phyloP scores from a whole-genome alignment of 768 basidiomycete species.

The Boletales sp. region DNA sequence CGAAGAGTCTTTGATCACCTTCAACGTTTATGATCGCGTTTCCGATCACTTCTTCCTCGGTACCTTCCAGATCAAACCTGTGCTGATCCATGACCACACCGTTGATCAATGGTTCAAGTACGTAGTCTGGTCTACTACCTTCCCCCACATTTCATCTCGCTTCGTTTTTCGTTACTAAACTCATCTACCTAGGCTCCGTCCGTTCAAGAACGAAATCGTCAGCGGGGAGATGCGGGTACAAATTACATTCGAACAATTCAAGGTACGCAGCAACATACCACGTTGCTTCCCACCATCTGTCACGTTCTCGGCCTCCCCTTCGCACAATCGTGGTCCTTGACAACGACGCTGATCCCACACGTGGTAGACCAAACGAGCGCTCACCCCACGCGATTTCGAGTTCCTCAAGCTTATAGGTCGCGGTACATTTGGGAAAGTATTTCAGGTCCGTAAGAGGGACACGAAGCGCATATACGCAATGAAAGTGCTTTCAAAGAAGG shows the following conservation, averaged over 20 bases:
- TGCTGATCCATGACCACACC: conserved; percentile 87
- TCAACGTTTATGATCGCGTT: conserved; percentile 89
- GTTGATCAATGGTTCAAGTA: conserved; percentile 98
- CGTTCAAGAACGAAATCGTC: conserved; percentile 77
- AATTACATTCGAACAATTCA: conserved; percentile 87
- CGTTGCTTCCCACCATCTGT: conserved; percentile 22
- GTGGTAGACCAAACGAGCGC: conserved; percentile 71
- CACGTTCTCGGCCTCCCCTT: conserved; percentile 22
- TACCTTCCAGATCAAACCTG: conserved; percentile 85
- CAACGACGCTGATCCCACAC: conserved; percentile 17
- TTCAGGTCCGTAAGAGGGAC: conserved; percentile 97
- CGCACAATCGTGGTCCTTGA: conserved; percentile 21
- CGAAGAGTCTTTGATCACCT: conserved; percentile 73
- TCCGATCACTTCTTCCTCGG: conserved; percentile 89
- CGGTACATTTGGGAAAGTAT: conserved; percentile 97
- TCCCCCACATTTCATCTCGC: conserved; percentile 7
- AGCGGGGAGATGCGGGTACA: conserved; percentile 94
- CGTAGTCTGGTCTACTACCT: conserved; percentile 34
- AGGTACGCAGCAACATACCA: conserved; percentile 45
- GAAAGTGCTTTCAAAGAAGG: conserved; percentile 98
- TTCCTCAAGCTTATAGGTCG: conserved; percentile 98
- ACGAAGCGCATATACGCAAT: conserved; percentile 99
- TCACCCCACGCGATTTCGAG: conserved; percentile 96
- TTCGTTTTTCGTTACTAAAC: conserved; percentile 12
- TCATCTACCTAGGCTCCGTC: conserved; percentile 50